Conservation (phyloP, 352 stramenopile species). For the Phytophthora fragariae region DNA sequence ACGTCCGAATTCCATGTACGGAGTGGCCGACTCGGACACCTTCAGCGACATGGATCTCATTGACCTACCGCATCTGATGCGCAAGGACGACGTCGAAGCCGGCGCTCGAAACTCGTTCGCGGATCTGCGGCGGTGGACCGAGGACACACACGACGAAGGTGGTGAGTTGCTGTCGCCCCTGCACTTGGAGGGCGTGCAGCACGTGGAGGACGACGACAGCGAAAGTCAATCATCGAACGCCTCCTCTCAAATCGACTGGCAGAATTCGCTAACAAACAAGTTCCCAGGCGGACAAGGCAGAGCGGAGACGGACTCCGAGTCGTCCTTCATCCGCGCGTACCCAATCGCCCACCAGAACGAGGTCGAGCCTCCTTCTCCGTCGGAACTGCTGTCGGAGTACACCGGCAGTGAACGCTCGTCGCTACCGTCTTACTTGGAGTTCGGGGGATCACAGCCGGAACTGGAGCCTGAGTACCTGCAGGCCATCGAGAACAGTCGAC, state of each 20-base stretch:
- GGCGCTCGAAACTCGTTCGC: constrained; percentile 45
- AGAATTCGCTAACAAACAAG: constrained; percentile 21
- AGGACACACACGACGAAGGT: constrained; percentile 18
- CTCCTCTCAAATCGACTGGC: constrained; percentile 47
- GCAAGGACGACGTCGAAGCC: constrained; percentile 53
- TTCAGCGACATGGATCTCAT: constrained; percentile 82
- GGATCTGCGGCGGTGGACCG: constrained; percentile 49
- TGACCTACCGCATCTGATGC: constrained; percentile 78
- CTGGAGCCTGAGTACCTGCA: constrained; percentile 47
- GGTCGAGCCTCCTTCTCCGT: constrained; percentile 40
- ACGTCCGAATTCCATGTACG: constrained; percentile 59
- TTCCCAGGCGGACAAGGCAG: constrained; percentile 13
- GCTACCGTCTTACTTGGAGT: constrained; percentile 38
- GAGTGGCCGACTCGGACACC: constrained; percentile 66
- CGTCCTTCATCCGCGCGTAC: constrained; percentile 30
- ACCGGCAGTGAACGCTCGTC: constrained; percentile 42
- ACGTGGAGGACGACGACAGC: constrained; percentile 41
- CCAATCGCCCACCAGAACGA: constrained; percentile 27
- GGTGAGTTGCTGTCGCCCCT: constrained; percentile 37
- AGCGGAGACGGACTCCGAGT: constrained; percentile 25
- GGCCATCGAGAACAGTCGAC: constrained; percentile 30
- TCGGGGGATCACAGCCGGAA: constrained; percentile 38
- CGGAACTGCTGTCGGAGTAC: constrained; percentile 75
- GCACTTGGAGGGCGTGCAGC: constrained; percentile 35
- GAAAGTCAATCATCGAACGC: constrained; percentile 44